Conservation (phyloP, 169 alveolate species). For the Plasmodium gallinaceum region DNA sequence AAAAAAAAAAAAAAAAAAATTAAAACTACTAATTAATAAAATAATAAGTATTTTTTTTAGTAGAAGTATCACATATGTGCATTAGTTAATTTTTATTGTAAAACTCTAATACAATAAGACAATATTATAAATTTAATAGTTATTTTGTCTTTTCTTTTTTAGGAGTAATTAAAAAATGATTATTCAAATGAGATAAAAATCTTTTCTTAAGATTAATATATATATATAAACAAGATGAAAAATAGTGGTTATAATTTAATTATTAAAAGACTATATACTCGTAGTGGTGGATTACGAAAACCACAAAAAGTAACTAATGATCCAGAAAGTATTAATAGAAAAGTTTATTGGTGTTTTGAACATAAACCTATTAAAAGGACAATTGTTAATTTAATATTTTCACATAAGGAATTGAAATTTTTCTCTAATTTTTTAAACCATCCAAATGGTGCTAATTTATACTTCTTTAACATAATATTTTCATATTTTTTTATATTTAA, state of each 20-base stretch:
- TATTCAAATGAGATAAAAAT: neutral
- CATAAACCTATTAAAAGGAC: conserved; percentile 83
- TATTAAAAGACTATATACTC: conserved; percentile 64
- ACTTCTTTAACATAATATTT: conserved; percentile 28
- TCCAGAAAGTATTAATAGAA: conserved; percentile 84
- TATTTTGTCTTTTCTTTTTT: neutral
- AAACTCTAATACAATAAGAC: neutral
- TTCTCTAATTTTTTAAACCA: conserved; percentile 52
- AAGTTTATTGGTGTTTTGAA: conserved; percentile 87
- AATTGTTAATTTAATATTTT: conserved; percentile 76
- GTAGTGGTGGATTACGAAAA: conserved; percentile 73
- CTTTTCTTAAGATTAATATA: neutral
- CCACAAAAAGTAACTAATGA: conserved; percentile 82
- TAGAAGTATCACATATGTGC: too few species aligned
- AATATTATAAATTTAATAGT: neutral
- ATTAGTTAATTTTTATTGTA: too few species aligned
- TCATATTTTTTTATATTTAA: neutral
- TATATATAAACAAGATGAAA: conserved; percentile 34
- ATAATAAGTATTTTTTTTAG: too few species aligned
- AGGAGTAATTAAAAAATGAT: neutral
- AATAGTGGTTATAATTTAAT: conserved; percentile 7
- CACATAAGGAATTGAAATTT: conserved; percentile 67
- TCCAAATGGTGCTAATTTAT: conserved; percentile 63
- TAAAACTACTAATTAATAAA: too few species aligned
- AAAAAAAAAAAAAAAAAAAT: too few species aligned